These are phyloP conservation scores for Tolypocladium amazonense DNA, from an alignment of 2,329 filamentous ascomycete genomes.

Conservation along the genomic window DNA sequence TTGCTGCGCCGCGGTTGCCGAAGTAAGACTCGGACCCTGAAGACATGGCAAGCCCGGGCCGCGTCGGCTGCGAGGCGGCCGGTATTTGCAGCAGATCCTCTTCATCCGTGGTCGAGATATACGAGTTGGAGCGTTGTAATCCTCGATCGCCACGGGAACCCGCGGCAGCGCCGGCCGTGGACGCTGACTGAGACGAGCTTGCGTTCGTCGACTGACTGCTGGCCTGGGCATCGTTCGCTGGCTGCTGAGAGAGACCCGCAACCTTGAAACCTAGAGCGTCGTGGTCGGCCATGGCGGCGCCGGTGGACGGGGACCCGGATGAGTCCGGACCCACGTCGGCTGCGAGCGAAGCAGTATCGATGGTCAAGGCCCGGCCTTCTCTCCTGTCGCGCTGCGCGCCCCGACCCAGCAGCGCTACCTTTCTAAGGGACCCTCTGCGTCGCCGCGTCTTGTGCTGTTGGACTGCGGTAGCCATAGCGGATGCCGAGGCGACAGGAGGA, in stretches of 20 bases:
- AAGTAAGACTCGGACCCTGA: slow-evolving; percentile 58
- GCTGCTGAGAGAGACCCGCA: slow-evolving; percentile 32
- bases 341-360: slow-evolving; percentile 27
- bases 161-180: slow-evolving; percentile 6
- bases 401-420: slow-evolving; percentile 73
- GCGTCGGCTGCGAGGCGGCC: slow-evolving; percentile 30
- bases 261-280: slow-evolving; percentile 35
- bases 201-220: slow-evolving; percentile 17
- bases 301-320: slow-evolving; percentile 6
- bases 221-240: slow-evolving; percentile 35
- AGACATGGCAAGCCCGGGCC: slow-evolving; percentile 33
- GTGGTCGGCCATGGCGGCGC: slow-evolving; percentile 12
- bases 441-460: slow-evolving; percentile 47
- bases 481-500: slow-evolving; percentile 7
- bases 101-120: slow-evolving; percentile 62
- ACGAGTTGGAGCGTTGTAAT: slow-evolving; percentile 26
- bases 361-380: slow-evolving; percentile 35
- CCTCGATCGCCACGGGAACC: slow-evolving; percentile 9
- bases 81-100: slow-evolving; percentile 65
- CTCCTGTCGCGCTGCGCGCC: slow-evolving; percentile 51
- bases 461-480: slow-evolving; percentile 17
- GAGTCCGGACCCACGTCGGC: slow-evolving; percentile 10
- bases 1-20: slow-evolving; percentile 26
- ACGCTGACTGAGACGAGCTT: slow-evolving; percentile 7
- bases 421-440: slow-evolving; percentile 75